A percentile compares a stretch with the other conserved stretches of the same genome.
Evolutionary conservation across 768 basidiomycete genomes (phyloP).

Genomic region (Sarcodon aspratus): DNA sequence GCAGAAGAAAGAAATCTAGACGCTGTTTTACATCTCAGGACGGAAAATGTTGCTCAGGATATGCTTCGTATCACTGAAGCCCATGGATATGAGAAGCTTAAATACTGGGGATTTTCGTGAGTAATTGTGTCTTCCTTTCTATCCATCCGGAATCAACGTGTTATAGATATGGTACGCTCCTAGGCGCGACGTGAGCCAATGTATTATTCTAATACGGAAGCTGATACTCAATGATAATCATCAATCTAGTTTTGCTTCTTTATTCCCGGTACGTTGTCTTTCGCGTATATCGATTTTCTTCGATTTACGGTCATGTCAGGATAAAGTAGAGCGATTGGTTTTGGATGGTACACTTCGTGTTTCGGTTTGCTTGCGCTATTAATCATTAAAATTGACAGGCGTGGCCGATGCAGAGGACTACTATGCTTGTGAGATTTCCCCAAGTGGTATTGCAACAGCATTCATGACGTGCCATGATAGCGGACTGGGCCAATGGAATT

Average conservation of each 20-base stretch:
- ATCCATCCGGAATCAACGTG: background rate
- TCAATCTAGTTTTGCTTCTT: constrained; percentile 1
- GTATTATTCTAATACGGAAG: background rate
- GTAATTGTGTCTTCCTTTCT: background rate
- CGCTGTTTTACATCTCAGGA: constrained; percentile 1
- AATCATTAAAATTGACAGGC: constrained; percentile 6
- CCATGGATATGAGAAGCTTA: constrained; percentile 8
- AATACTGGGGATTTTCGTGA: constrained; percentile 7
- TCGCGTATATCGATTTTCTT: too few species aligned
- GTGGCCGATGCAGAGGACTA: constrained; percentile 10
- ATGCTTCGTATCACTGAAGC: constrained; percentile 10
- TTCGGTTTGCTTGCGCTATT: too few species aligned
- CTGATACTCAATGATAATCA: background rate
- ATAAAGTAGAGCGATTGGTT: constrained; percentile 21
- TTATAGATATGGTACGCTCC: constrained; percentile 5
- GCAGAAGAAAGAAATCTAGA: background rate
- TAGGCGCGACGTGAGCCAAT: constrained; percentile 8
- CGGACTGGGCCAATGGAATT: constrained; percentile 4
- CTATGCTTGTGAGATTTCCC: constrained; percentile 8
- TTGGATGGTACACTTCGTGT: constrained; percentile 10
- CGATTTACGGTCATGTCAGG: background rate
- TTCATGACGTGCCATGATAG: background rate
- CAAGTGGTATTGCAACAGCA: background rate
- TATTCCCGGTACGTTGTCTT: constrained; percentile 4
- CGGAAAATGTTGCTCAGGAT: constrained; percentile 6